A percentile compares a stretch with the other conserved stretches of the same genome.
Conservation (phyloP, 225 moss, liverwort and hornwort genomes). For the Pseudoscleropodium purum region DNA sequence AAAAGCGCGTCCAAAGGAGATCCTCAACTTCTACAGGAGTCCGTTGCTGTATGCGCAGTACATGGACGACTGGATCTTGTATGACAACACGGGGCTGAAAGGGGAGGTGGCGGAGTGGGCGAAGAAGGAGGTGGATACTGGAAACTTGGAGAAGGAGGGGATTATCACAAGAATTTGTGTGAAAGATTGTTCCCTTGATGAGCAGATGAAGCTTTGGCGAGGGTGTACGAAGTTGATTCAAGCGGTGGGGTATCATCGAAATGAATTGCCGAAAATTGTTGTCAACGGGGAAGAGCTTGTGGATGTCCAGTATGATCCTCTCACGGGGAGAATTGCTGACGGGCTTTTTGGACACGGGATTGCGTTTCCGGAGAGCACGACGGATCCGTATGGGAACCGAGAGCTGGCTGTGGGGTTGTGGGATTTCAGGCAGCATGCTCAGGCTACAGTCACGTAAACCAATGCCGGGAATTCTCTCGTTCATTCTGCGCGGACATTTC, state of each 20-base stretch:
- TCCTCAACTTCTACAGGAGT: conserved; percentile 50
- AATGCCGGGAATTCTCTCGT: too few relatives aligned
- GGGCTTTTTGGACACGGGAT: conserved; percentile 57
- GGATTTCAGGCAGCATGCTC: conserved; percentile 38
- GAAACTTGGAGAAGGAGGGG: conserved; percentile 15
- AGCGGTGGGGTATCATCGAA: conserved; percentile 40
- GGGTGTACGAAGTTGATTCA: conserved; percentile 44
- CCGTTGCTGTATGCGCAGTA: conserved; percentile 39
- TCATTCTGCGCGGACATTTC: too few relatives aligned
- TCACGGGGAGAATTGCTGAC: conserved; percentile 24
- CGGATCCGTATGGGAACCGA: conserved; percentile 38
- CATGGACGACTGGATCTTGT: conserved; percentile 48
- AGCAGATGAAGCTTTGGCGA: conserved; percentile 33
- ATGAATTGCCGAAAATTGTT: conserved; percentile 31
- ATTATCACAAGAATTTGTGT: conserved; percentile 19
- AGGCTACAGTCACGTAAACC: conserved; percentile 1
- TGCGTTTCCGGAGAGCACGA: conserved; percentile 41
- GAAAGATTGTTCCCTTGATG: conserved; percentile 9
- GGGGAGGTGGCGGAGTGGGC: conserved; percentile 55
- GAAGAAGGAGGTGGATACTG: conserved; percentile 26
- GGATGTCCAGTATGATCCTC: conserved; percentile 26
- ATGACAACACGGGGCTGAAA: conserved; percentile 57
- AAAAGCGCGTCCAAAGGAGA: conserved; percentile 5
- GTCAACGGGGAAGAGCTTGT: conserved; percentile 23
- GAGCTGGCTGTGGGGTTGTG: conserved; percentile 47